These are phyloP conservation scores for Vigna mungo DNA, from an alignment of 306 rosid genomes.

Conservation along the genomic window DNA sequence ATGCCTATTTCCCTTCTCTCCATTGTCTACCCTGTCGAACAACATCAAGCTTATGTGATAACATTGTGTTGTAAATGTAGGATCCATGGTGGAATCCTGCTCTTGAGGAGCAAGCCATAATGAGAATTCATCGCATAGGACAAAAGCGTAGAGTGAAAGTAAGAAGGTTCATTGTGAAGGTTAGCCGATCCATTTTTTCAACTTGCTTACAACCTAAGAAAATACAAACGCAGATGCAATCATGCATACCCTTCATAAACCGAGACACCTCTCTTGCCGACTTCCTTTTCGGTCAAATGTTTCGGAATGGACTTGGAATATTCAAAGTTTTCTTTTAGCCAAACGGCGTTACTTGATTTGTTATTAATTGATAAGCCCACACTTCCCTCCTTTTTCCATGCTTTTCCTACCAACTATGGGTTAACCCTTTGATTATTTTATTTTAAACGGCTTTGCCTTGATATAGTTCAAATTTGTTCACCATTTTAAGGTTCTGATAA, in stretches of 20 bases:
- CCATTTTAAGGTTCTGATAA: background rate
- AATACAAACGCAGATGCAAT: background rate
- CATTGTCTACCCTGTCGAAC: background rate
- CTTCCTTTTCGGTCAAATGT: conserved; percentile 29
- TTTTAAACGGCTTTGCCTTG: conserved; percentile 23
- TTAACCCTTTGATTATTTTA: conserved; percentile 12
- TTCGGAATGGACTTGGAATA: background rate
- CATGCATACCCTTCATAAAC: background rate
- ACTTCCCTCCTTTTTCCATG: background rate
- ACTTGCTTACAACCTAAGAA: background rate
- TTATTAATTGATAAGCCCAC: background rate
- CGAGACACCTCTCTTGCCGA: background rate
- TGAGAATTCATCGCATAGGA: conserved; percentile 92
- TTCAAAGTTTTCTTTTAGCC: conserved; percentile 4
- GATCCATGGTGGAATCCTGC: conserved; percentile 99
- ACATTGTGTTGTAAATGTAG: conserved; percentile 47
- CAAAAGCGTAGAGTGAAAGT: conserved; percentile 61
- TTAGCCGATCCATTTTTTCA: conserved; percentile 38
- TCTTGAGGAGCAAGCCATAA: conserved; percentile 92
- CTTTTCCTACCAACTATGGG: conserved; percentile 37
- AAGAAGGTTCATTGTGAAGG: conserved; percentile 52
- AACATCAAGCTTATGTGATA: conserved; percentile 7
- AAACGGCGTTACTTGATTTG: background rate
- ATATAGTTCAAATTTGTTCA: conserved; percentile 5
- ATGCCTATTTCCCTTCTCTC: background rate